Evolutionary conservation across 768 basidiomycete species (phyloP).

Genomic region (Phylloporus sp.): DNA sequence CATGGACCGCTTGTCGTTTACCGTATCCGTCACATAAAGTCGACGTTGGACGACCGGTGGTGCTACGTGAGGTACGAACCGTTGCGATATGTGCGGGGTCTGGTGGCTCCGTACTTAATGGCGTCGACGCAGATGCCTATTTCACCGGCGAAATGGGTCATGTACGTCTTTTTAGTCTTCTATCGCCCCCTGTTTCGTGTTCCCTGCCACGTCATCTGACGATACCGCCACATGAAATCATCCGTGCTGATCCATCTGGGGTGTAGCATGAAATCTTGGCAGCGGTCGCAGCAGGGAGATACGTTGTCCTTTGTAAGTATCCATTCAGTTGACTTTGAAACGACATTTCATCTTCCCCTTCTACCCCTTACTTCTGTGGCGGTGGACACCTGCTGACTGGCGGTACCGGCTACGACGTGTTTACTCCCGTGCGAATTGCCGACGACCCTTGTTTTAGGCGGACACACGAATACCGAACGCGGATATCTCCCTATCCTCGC

Average conservation of each 20-base stretch:
- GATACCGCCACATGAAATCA: neutral
- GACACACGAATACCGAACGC: slow-evolving; percentile 93
- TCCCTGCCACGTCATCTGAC: slow-evolving; percentile 12
- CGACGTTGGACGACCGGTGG: slow-evolving; percentile 56
- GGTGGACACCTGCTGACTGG: slow-evolving; percentile 7
- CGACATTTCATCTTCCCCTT: neutral
- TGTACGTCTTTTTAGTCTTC: slow-evolving; percentile 41
- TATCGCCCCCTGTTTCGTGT: neutral
- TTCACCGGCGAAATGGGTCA: slow-evolving; percentile 93
- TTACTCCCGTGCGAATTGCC: slow-evolving; percentile 15
- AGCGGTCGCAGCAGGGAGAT: slow-evolving; percentile 65
- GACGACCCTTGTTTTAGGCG: slow-evolving; percentile 46
- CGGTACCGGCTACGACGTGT: slow-evolving; percentile 13
- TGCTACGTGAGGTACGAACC: slow-evolving; percentile 39
- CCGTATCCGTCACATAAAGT: slow-evolving; percentile 37
- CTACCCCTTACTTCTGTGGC: slow-evolving; percentile 11
- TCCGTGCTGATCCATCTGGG: slow-evolving; percentile 1
- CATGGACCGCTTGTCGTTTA: slow-evolving; percentile 2
- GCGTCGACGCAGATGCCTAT: slow-evolving; percentile 76
- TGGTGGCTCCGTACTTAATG: slow-evolving; percentile 71
- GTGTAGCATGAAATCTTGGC: slow-evolving; percentile 83
- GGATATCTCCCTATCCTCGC: slow-evolving; percentile 81
- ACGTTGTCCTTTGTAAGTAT: slow-evolving; percentile 78
- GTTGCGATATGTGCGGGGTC: slow-evolving; percentile 92
- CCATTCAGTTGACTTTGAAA: neutral